Conservation (phyloP, 1,139 yeast genomes). For the Sugiyamaella novakii region DNA sequence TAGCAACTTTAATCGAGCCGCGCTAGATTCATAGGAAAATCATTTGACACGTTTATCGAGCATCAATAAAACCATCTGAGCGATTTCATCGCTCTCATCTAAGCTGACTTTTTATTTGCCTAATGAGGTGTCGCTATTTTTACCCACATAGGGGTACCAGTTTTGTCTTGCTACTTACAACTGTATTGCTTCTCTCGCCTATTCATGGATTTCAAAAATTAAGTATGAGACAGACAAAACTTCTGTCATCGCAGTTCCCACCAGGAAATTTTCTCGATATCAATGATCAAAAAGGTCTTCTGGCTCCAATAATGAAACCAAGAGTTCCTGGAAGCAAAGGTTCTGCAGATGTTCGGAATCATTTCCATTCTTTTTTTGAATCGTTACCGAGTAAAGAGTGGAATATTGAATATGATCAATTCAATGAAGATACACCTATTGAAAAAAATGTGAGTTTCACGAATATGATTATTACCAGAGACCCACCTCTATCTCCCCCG, state of each 20-base stretch:
- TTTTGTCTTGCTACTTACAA: background rate
- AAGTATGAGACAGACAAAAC: slow-evolving; percentile 15
- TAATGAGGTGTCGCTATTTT: no score
- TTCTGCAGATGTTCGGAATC: slow-evolving; percentile 45
- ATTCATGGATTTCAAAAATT: slow-evolving; percentile 23
- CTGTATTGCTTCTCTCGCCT: no score
- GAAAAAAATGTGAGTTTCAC: slow-evolving; percentile 47
- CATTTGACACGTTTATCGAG: background rate
- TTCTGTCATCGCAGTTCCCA: slow-evolving; percentile 9
- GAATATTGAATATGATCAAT: slow-evolving; percentile 47
- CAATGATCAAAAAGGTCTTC: slow-evolving; percentile 31
- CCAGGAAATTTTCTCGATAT: slow-evolving; percentile 29
- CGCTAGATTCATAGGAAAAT: background rate
- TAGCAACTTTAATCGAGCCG: slow-evolving; percentile 1
- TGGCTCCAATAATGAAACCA: slow-evolving; percentile 41
- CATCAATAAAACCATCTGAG: no score
- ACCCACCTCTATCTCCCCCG: slow-evolving; percentile 33
- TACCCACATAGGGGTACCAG: no score
- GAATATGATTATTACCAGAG: slow-evolving; percentile 47
- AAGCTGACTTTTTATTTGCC: no score
- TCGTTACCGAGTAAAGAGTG: slow-evolving; percentile 37
- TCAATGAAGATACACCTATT: slow-evolving; percentile 44
- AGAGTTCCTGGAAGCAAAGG: slow-evolving; percentile 52
- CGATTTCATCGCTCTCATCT: no score
- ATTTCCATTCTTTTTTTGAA: slow-evolving; percentile 39